These are phyloP conservation scores for Lyophyllum semitale DNA, from an alignment of 768 basidiomycete species.

Conservation along the genomic window DNA sequence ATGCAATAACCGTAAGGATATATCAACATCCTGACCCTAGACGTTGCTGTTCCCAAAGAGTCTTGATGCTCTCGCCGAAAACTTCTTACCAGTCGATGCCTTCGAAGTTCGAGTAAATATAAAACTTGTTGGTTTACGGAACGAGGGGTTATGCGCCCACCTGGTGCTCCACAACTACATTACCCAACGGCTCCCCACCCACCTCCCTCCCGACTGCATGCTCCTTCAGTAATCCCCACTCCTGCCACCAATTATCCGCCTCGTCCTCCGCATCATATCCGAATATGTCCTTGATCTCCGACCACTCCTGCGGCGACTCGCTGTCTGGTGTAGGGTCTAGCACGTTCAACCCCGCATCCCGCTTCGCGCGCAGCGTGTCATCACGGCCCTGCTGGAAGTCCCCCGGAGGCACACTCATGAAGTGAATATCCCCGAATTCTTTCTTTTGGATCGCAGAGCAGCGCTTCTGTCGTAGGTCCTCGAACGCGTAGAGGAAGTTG, in stretches of 20 bases:
- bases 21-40: neutral
- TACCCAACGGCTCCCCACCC: neutral
- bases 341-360: constrained; percentile 26
- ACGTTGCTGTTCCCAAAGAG: neutral
- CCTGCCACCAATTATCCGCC: constrained; percentile 61
- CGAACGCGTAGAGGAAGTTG: constrained; percentile 52
- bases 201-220: neutral
- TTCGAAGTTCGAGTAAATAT: neutral
- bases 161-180: constrained; percentile 8
- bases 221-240: constrained; percentile 50
- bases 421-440: constrained; percentile 46
- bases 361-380: constrained; percentile 31
- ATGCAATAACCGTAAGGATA: neutral
- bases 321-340: constrained; percentile 8
- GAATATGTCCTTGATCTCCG: constrained; percentile 48
- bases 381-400: constrained; percentile 46
- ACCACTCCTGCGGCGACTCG: constrained; percentile 37
- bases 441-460: constrained; percentile 40
- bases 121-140: neutral
- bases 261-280: constrained; percentile 60
- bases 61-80: neutral
- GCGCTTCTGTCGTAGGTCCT: constrained; percentile 54
- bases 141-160: constrained; percentile 5
- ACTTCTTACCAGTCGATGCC: neutral
- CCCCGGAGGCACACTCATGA: constrained; percentile 46